A percentile compares a stretch with the other conserved stretches of the same genome.
These are phyloP conservation scores for Eucalyptus brandiana DNA, from an alignment of 345 rosid genomes.

Conservation along the genomic window DNA sequence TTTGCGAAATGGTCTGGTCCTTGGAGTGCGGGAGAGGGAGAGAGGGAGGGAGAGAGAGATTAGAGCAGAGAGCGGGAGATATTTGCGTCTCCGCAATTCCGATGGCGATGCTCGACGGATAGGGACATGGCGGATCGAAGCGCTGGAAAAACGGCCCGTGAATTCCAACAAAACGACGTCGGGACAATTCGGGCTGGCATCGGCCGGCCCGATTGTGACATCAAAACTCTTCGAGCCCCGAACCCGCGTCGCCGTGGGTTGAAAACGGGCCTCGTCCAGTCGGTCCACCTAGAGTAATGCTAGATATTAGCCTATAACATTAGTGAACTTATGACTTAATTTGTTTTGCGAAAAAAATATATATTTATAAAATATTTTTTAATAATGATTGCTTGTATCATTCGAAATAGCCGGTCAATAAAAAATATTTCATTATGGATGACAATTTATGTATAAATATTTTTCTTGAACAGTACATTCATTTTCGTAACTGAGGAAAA, in stretches of 20 bases:
- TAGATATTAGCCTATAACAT: not conserved
- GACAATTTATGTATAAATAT: not conserved
- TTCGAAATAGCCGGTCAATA: not conserved
- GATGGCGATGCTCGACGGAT: not conserved
- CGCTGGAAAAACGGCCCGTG: not conserved
- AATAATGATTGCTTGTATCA: not conserved
- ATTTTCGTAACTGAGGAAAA: fast-evolving
- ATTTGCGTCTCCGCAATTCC: not conserved
- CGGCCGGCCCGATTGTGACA: not conserved
- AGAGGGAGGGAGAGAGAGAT: not conserved
- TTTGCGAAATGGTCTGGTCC: not conserved
- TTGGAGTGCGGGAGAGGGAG: not conserved
- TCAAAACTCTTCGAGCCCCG: not conserved
- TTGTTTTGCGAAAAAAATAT: not conserved
- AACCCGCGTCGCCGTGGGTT: not conserved
- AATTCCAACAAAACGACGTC: not conserved
- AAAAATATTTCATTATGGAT: not conserved
- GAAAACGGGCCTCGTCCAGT: not conserved
- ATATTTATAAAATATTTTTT: not conserved
- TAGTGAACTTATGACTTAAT: not conserved
- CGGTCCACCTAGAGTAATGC: not conserved
- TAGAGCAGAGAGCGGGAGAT: not conserved
- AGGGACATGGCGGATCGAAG: not conserved
- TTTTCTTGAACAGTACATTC: not conserved
- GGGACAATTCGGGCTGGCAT: not conserved